A percentile compares a stretch with the other conserved stretches of the same genome.
These are phyloP conservation scores for Auricularia cornea DNA, from an alignment of 768 basidiomycete genomes.

Conservation along the genomic window DNA sequence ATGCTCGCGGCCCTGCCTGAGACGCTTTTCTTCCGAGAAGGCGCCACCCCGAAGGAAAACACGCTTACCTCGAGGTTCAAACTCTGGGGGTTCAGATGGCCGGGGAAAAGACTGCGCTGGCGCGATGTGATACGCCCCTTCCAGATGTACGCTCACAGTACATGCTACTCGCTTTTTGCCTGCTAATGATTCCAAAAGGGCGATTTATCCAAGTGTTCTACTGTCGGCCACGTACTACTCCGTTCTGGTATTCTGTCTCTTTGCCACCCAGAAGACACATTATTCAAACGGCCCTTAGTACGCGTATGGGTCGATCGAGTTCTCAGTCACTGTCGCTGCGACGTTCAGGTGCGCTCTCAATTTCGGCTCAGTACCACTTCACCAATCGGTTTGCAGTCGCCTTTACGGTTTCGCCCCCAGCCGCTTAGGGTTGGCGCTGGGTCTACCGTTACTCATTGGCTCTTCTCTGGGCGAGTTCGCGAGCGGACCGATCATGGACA, in stretches of 20 bases:
- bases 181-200: slow-evolving; percentile 20
- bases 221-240: slow-evolving; percentile 23
- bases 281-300: slow-evolving; percentile 11
- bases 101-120: slow-evolving; percentile 20
- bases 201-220: slow-evolving; percentile 33
- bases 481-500: slow-evolving; percentile 4
- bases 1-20: slow-evolving; percentile 35
- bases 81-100: slow-evolving; percentile 14
- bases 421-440: slow-evolving; percentile 2
- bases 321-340: slow-evolving; percentile 28
- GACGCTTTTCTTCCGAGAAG: slow-evolving; percentile 30
- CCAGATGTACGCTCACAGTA: background rate
- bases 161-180: too few species aligned
- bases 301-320: slow-evolving; percentile 33
- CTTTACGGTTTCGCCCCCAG: slow-evolving; percentile 31
- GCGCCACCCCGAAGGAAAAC: slow-evolving; percentile 7
- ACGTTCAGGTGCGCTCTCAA: background rate
- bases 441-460: background rate
- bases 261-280: background rate
- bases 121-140: slow-evolving; percentile 23
- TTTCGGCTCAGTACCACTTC: background rate
- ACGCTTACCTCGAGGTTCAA: background rate
- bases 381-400: slow-evolving; percentile 25
- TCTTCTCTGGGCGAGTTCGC: slow-evolving; percentile 3
- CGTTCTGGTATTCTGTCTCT: background rate